Evolutionary conservation across 2,329 filamentous ascomycete species (phyloP), one percentile per base, ranked within the genome.

Genomic region (Emmonsiellopsis sp.): DNA sequence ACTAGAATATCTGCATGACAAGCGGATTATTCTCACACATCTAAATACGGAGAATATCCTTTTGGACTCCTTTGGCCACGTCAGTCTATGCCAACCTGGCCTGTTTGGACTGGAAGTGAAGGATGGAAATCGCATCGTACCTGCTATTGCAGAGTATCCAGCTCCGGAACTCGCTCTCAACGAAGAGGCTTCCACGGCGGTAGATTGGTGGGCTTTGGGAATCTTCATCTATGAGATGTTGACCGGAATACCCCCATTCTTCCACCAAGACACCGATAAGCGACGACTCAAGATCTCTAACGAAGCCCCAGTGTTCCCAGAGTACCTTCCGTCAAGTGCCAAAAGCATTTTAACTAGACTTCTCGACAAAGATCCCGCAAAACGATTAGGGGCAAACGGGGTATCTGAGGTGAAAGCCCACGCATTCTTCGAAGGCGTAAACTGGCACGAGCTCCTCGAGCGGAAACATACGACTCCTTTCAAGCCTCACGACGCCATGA

Each of bases 1-100:
- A 50, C 52, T 57, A 32, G 57, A 59, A 54, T 59, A 57, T 52
- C 49, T 59, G 45, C 57, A 59, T 57, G 50, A 46, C 45, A 57
- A 50, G 41, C 20, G 55, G 47, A 56, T 54, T 48, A 57, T 59
- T 41, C 48, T 54, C 37, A 20, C 30, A 52, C 47, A 48, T 53
- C 48, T 57, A 40, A 54, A 54, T 32, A 40, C 48, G 16, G 57
- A 54, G 51, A 53, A 59, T 53, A 49, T 57, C 32, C 51, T 57
- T 49, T 45, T 54, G 41, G 57, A 59, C 54, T 59, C 55, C 46
- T 55, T 51, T 48, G 57, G 57, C 38, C 55, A 59, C 46, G 32
- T 57, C 47, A 57, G 45, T 51, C 43, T 57, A 51, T 59, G 57
- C 53, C 55, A 55, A 15, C 54, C 55, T 52, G 37, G 50, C 43